Conservation (phyloP, 164 flowering plant species). For the Echeveria elegans region DNA sequence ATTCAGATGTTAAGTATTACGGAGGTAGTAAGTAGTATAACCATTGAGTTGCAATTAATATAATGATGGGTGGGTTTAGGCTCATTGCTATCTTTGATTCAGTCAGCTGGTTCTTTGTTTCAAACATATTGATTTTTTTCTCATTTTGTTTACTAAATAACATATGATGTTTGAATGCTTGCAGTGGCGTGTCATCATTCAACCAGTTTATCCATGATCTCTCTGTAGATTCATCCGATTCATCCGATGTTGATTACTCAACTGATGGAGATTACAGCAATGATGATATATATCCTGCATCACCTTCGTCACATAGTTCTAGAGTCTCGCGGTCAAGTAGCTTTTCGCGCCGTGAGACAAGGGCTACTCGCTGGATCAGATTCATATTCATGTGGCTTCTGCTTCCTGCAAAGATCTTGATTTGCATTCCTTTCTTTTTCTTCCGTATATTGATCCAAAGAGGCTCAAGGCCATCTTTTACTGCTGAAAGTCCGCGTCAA, state of each 20-base stretch:
- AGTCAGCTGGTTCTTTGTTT: background rate
- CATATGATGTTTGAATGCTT: conserved; percentile 9
- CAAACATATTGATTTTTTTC: background rate
- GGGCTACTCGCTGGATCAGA: conserved; percentile 35
- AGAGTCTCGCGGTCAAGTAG: conserved; percentile 45
- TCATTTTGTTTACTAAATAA: background rate
- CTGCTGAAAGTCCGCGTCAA: conserved; percentile 20
- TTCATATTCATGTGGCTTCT: conserved; percentile 56
- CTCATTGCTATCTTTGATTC: no score
- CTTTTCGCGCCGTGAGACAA: conserved; percentile 30
- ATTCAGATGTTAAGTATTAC: background rate
- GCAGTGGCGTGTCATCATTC: conserved; percentile 96
- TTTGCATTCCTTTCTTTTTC: conserved; percentile 48
- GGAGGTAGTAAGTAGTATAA: no score
- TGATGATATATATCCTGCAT: conserved; percentile 46
- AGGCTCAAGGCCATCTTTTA: conserved; percentile 21
- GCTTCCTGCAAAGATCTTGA: conserved; percentile 47
- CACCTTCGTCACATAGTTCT: conserved; percentile 72
- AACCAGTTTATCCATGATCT: conserved; percentile 86
- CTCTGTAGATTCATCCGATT: conserved; percentile 72
- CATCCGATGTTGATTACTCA: conserved; percentile 51
- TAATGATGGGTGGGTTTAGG: no score
- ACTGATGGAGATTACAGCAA: conserved; percentile 82
- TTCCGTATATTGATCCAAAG: conserved; percentile 20
- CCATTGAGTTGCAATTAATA: no score